Percentiles rank a stretch among this genome's conserved stretches.
Evolutionary conservation across 352 stramenopile species (phyloP).

Genomic region (Phytophthora hybrid): DNA sequence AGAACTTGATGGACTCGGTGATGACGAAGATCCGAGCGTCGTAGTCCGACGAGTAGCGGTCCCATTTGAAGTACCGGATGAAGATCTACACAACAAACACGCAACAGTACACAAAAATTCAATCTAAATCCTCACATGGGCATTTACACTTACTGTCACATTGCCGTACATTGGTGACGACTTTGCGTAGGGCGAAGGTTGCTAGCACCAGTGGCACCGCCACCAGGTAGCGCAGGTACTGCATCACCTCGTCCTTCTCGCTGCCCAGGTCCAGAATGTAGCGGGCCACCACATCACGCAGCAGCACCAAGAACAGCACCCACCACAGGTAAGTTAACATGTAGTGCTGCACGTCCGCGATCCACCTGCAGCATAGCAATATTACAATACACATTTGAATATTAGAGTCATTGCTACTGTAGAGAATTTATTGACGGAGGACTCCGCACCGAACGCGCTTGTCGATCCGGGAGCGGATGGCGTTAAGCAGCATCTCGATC

Average conservation of each 20-base stretch:
- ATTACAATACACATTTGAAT: conserved; percentile 5
- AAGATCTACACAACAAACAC: conserved; percentile 52
- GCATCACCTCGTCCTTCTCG: conserved; percentile 56
- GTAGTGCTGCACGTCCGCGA: conserved; percentile 82
- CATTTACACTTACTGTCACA: not conserved
- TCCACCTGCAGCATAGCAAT: conserved; percentile 52
- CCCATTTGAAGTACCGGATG: conserved; percentile 82
- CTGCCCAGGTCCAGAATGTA: conserved; percentile 65
- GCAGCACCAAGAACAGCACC: conserved; percentile 66
- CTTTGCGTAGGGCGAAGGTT: conserved; percentile 78
- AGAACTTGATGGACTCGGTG: conserved; percentile 81
- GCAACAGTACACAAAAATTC: not conserved
- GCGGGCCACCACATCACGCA: conserved; percentile 47
- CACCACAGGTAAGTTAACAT: conserved; percentile 84
- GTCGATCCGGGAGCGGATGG: conserved; percentile 61
- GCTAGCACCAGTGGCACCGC: conserved; percentile 73
- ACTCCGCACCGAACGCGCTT: conserved; percentile 62
- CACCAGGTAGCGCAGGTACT: conserved; percentile 64
- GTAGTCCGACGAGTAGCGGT: conserved; percentile 68
- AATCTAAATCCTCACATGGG: not conserved
- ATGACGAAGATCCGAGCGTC: conserved; percentile 85
- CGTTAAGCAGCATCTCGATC: conserved; percentile 58
- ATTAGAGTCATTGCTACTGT: not conserved
- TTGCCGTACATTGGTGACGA: conserved; percentile 75
- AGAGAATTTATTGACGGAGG: not conserved